These are phyloP conservation scores for Ochetophila trinervis DNA, from an alignment of 306 rosid genomes.

Conservation along the genomic window DNA sequence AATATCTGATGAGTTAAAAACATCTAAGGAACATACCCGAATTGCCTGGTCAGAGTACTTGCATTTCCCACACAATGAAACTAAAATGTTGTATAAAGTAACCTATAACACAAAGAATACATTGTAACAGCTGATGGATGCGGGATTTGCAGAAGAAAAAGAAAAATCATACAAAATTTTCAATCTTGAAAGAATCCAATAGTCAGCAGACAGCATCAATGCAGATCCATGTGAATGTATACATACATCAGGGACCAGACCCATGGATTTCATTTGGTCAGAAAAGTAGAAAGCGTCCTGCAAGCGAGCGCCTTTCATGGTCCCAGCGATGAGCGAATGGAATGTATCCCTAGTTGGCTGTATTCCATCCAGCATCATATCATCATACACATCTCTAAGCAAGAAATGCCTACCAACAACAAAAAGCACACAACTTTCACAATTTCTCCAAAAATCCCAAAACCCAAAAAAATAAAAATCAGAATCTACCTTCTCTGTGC, in stretches of 20 bases:
- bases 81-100: slow-evolving; percentile 65
- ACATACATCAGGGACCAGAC: slow-evolving; percentile 83
- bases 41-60: slow-evolving; percentile 72
- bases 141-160: neutral
- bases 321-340: slow-evolving; percentile 63
- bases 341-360: slow-evolving; percentile 80
- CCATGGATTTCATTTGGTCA: slow-evolving; percentile 83
- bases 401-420: slow-evolving; percentile 46
- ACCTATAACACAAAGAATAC: slow-evolving; percentile 47
- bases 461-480: neutral
- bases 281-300: slow-evolving; percentile 76
- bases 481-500: slow-evolving; percentile 53
- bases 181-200: too few relatives aligned
- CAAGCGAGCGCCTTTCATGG: slow-evolving; percentile 72
- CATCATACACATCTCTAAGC: slow-evolving; percentile 77
- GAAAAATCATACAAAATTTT: neutral
- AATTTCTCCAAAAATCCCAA: neutral
- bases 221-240: too few relatives aligned
- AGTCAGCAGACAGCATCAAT: neutral
- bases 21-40: slow-evolving; percentile 42
- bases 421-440: neutral
- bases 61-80: slow-evolving; percentile 83
- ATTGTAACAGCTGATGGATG: neutral
- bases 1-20: neutral
- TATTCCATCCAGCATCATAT: slow-evolving; percentile 95